phyloP scores from a whole-genome alignment of 2,329 filamentous ascomycete species.

The Fulvia fulva region DNA sequence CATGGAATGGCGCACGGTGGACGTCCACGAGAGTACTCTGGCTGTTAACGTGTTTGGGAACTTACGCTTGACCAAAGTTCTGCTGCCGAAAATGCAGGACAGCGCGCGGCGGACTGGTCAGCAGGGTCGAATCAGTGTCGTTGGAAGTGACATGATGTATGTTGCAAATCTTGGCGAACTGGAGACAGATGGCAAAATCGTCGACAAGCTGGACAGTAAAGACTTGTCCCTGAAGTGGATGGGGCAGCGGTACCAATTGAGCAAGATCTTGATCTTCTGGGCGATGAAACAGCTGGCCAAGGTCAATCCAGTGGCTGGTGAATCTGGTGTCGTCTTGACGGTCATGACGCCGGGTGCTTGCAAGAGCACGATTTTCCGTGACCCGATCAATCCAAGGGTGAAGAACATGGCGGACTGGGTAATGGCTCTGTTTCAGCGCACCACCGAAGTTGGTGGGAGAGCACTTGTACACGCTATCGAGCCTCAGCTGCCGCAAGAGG shows the following conservation, averaged over 20 bases:
- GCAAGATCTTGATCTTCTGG: conserved; percentile 35
- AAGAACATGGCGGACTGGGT: background rate
- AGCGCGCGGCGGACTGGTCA: conserved; percentile 32
- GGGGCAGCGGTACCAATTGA: conserved; percentile 25
- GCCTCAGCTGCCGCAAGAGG: conserved; percentile 26
- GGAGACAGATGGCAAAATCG: conserved; percentile 29
- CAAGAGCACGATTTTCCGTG: conserved; percentile 27
- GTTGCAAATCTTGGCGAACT: conserved; percentile 28
- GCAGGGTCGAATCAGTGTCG: conserved; percentile 31
- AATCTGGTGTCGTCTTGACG: conserved; percentile 34
- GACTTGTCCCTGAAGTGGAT: background rate
- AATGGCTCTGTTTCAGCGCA: conserved; percentile 21
- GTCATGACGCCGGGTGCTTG: conserved; percentile 35
- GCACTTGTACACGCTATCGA: conserved; percentile 34
- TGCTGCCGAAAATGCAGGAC: conserved; percentile 49
- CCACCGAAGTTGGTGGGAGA: conserved; percentile 35
- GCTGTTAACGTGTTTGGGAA: conserved; percentile 52
- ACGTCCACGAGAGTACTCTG: conserved; percentile 47
- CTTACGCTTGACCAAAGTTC: conserved; percentile 44
- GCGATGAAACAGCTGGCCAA: conserved; percentile 26
- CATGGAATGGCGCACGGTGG: conserved; percentile 22
- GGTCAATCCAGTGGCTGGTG: conserved; percentile 12
- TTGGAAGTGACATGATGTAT: conserved; percentile 33
- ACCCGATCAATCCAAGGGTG: conserved; percentile 9
- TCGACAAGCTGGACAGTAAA: conserved; percentile 17